A percentile compares a stretch with the other conserved stretches of the same genome.
Evolutionary conservation across 306 rosid genomes (phyloP).

Genomic region (Dalbergia oliveri): DNA sequence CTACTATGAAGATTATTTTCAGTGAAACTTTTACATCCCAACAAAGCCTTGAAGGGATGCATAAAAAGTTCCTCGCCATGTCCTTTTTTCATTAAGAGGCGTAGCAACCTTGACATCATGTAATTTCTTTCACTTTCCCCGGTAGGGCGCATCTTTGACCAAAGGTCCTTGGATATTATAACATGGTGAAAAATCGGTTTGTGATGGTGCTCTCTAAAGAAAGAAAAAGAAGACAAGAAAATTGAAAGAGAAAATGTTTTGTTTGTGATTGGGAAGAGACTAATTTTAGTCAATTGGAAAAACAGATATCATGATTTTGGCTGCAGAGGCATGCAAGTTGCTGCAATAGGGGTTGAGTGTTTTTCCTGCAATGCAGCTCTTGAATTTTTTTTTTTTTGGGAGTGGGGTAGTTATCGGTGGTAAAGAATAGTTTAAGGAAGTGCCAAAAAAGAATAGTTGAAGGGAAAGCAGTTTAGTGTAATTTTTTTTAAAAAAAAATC

Average conservation of each 20-base stretch:
- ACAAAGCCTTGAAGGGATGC: slow-evolving; percentile 45
- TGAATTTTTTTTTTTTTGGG: too few relatives aligned
- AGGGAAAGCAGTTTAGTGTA: too few relatives aligned
- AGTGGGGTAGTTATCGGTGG: too few relatives aligned
- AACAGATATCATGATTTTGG: neutral
- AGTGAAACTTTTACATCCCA: slow-evolving; percentile 55
- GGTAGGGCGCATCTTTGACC: slow-evolving; percentile 37
- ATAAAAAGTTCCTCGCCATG: slow-evolving; percentile 64
- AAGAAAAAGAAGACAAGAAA: slow-evolving; percentile 6
- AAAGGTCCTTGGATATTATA: slow-evolving; percentile 35
- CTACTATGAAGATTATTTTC: slow-evolving; percentile 85
- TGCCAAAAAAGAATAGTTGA: too few relatives aligned
- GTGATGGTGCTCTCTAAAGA: slow-evolving; percentile 32
- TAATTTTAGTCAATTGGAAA: slow-evolving; percentile 20
- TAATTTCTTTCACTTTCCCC: slow-evolving; percentile 35
- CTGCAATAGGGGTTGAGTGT: too few relatives aligned
- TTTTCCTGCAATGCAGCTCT: too few relatives aligned
- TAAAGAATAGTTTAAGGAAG: too few relatives aligned
- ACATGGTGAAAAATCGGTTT: slow-evolving; percentile 32
- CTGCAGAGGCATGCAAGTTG: too few relatives aligned
- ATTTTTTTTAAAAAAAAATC: too few relatives aligned
- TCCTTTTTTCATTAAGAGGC: slow-evolving; percentile 22
- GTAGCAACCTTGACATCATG: slow-evolving; percentile 37
- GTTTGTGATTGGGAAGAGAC: slow-evolving; percentile 23
- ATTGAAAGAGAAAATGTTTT: slow-evolving; percentile 20